Evolutionary conservation across 2,329 filamentous ascomycete genomes (phyloP).

Genomic region (Talaromyces sp.): DNA sequence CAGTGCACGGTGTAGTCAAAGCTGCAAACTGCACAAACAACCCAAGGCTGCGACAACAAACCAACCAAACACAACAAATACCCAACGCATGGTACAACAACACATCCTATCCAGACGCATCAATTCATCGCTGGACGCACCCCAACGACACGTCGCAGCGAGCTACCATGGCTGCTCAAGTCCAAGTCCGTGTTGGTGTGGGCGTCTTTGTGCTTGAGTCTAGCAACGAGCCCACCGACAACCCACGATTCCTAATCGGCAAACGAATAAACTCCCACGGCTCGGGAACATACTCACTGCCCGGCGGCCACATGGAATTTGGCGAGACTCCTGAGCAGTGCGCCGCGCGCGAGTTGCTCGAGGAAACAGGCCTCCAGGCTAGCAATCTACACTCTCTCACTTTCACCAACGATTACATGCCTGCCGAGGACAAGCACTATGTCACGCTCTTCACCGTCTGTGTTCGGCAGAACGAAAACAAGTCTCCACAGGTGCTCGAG

Average conservation of each 20-base stretch:
- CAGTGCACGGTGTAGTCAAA: neutral
- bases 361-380: conserved; percentile 65
- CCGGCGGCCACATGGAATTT: conserved; percentile 71
- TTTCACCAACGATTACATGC: conserved; percentile 65
- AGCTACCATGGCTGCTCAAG: conserved; percentile 14
- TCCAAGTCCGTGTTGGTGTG: conserved; percentile 39
- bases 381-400: conserved; percentile 51
- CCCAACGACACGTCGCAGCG: neutral
- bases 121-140: neutral
- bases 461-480: conserved; percentile 42
- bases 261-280: conserved; percentile 12
- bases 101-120: neutral
- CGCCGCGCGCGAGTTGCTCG: conserved; percentile 61
- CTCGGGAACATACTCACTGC: conserved; percentile 61
- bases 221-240: conserved; percentile 37
- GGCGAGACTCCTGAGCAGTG: conserved; percentile 60
- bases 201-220: conserved; percentile 44
- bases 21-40: neutral
- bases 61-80: too few relatives aligned
- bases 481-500: conserved; percentile 53
- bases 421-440: conserved; percentile 62
- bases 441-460: conserved; percentile 66
- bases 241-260: conserved; percentile 12
- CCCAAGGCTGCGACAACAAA: neutral
- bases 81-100: neutral